Base-by-base conservation (phyloP, 345 rosid species). In the Arabis hirsuta region DNA sequence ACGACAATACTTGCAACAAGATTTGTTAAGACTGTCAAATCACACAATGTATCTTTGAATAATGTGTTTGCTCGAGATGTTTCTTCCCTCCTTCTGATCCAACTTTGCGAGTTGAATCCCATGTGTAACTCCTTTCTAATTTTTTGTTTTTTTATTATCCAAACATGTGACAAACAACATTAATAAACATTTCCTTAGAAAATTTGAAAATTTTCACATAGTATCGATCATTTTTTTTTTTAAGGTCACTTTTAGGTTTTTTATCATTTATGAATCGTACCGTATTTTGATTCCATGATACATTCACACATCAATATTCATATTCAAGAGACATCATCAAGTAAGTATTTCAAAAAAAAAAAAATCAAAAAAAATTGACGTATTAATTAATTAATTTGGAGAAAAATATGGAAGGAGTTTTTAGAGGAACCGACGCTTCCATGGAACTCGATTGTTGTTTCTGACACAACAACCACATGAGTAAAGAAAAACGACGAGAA, bases 401-500 rank as follows among this genome's bases (percentile, higher is more conserved):
- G n/a, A 14, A 0, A 51, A 3, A 46, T 16, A 27, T 3, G 32
- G 38, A 53, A 44, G 8, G 10, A 27, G 34, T 4, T 34, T 34
- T 67, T 52, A 52, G 53, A 76, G 39, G 27, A 76, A 69, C 26
- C 74, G 74, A 27, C 79, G 79, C 47, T 76, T 76, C 79, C 74
- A 76, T 62, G 74, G 79, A 46, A 76, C 75, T 9, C 72, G 71
- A 43, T 70, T 82, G 77, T 72, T 76, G 3, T 66, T 55, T 48
- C 64, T 48, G 29, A 76, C 85, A 63, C 81, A 79, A 52, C 81
- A 79, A 36, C 82, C 81, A 7, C 79, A 71, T 2, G 79, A 64
- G 76, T 79, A 76, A 38, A 79, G 52, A 1, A 79, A 8, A 11
- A 79, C 39, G 26, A 82, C 71, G 43, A 79, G 67, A 11, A 76